These are phyloP conservation scores for Cladosporium sp. DNA, from an alignment of 2,329 filamentous ascomycete genomes.

Conservation along the genomic window DNA sequence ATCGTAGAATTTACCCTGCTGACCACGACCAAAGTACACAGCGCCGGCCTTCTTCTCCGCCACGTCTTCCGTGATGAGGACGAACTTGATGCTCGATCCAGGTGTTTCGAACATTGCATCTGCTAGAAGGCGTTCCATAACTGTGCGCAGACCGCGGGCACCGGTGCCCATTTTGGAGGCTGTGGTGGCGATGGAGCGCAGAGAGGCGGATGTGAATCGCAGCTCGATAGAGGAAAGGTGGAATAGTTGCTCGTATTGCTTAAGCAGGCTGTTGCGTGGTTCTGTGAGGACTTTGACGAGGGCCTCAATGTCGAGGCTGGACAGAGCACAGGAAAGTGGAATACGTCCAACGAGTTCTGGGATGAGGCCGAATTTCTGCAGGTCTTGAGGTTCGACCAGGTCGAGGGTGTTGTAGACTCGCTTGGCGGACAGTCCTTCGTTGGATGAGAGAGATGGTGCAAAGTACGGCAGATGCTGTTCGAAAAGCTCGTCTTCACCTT, in stretches of 20 bases:
- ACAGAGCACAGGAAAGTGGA: slow-evolving; percentile 81
- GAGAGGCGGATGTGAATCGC: slow-evolving; percentile 73
- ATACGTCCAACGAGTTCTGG: slow-evolving; percentile 94
- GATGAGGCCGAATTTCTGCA: slow-evolving; percentile 68
- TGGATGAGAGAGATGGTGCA: slow-evolving; percentile 26
- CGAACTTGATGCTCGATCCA: slow-evolving; percentile 41
- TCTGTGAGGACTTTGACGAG: slow-evolving; percentile 88
- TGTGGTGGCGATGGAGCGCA: slow-evolving; percentile 76
- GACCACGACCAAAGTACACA: slow-evolving; percentile 42
- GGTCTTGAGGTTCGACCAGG: slow-evolving; percentile 70
- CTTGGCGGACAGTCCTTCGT: slow-evolving; percentile 35
- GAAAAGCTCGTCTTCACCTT: slow-evolving; percentile 54
- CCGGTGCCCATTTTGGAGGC: slow-evolving; percentile 69
- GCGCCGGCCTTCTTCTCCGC: slow-evolving; percentile 39
- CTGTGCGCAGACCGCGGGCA: slow-evolving; percentile 44
- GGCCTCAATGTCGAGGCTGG: slow-evolving; percentile 63
- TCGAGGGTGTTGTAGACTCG: slow-evolving; percentile 70
- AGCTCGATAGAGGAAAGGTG: slow-evolving; percentile 72
- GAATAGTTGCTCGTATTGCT: slow-evolving; percentile 87
- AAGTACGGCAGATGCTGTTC: slow-evolving; percentile 48
- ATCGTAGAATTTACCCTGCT: slow-evolving; percentile 35
- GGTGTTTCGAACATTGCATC: slow-evolving; percentile 47
- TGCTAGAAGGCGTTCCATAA: slow-evolving; percentile 45
- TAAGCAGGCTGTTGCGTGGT: slow-evolving; percentile 79
- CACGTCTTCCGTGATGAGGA: slow-evolving; percentile 44